Evolutionary conservation across 306 rosid species (phyloP).

Genomic region (Medicago ruthenica): DNA sequence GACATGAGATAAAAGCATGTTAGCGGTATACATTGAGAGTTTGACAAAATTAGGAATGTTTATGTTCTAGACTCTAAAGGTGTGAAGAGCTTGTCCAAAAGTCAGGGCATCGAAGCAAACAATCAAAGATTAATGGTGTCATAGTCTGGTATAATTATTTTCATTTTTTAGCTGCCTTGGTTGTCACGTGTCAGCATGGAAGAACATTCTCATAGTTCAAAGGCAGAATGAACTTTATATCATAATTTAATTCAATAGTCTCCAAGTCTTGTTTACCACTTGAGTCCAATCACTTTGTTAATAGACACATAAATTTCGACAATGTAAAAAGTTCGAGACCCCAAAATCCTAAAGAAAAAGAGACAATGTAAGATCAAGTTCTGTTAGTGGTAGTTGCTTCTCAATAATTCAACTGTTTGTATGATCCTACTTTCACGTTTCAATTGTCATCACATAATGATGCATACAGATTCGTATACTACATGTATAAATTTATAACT

Average conservation of each 20-base stretch:
- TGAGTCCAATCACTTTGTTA: not conserved
- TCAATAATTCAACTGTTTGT: not conserved
- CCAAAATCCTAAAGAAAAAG: not conserved
- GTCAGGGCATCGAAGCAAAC: too few species aligned
- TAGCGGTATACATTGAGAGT: too few species aligned
- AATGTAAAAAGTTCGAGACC: not conserved
- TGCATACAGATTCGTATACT: too few species aligned
- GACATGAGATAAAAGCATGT: too few species aligned
- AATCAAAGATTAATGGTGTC: not conserved
- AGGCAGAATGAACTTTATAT: not conserved
- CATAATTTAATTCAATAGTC: not conserved
- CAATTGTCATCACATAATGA: too few species aligned
- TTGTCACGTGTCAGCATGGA: too few species aligned
- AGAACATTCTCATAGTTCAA: too few species aligned
- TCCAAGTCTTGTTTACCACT: not conserved
- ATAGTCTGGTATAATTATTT: not conserved
- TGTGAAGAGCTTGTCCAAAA: too few species aligned
- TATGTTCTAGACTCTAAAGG: too few species aligned
- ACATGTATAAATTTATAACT: not conserved
- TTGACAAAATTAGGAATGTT: too few species aligned
- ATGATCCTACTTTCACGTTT: too few species aligned
- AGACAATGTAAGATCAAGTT: not conserved
- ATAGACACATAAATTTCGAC: not conserved
- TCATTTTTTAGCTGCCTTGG: not conserved
- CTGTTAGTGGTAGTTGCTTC: slow-evolving; percentile 16